Evolutionary conservation across 148 eudicot species (phyloP).

Genomic region (Cornus kousa): DNA sequence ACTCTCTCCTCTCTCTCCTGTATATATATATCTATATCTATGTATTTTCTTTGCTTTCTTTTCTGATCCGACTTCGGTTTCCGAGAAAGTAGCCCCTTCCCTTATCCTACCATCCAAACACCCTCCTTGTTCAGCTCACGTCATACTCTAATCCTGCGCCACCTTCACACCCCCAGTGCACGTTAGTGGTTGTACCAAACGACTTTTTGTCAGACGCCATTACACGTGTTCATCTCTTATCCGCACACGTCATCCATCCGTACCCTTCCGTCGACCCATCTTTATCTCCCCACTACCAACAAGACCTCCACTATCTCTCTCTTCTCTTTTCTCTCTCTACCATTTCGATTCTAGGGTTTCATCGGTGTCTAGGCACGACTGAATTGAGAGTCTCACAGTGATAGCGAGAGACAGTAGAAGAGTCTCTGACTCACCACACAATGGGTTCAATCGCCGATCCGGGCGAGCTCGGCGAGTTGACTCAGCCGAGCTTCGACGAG

Average conservation of each 20-base stretch:
- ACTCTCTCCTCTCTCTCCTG: background rate
- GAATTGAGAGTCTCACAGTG: constrained; percentile 3
- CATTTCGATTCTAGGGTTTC: constrained; percentile 33
- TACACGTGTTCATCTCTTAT: constrained; percentile 12
- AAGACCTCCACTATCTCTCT: background rate
- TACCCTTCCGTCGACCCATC: constrained; percentile 6
- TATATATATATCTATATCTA: too few relatives aligned
- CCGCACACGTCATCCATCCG: constrained; percentile 11
- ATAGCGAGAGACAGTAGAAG: background rate
- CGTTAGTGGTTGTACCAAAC: background rate
- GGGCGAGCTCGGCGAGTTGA: constrained; percentile 33
- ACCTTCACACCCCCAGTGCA: background rate
- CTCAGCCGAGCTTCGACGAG: constrained; percentile 73
- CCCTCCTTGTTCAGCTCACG: background rate
- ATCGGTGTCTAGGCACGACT: background rate
- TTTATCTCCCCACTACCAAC: constrained; percentile 18
- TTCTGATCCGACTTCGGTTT: constrained; percentile 26
- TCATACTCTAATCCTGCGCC: constrained; percentile 11
- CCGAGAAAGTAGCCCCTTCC: constrained; percentile 22
- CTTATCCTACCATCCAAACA: background rate
- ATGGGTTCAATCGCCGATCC: constrained; percentile 88
- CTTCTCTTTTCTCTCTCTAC: background rate
- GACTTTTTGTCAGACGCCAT: background rate
- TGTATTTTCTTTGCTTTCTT: constrained; percentile 8
- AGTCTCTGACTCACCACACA: too few relatives aligned